These are phyloP conservation scores for Nicotiana paniculata DNA, from an alignment of 257 asterid species.

Conservation along the genomic window DNA sequence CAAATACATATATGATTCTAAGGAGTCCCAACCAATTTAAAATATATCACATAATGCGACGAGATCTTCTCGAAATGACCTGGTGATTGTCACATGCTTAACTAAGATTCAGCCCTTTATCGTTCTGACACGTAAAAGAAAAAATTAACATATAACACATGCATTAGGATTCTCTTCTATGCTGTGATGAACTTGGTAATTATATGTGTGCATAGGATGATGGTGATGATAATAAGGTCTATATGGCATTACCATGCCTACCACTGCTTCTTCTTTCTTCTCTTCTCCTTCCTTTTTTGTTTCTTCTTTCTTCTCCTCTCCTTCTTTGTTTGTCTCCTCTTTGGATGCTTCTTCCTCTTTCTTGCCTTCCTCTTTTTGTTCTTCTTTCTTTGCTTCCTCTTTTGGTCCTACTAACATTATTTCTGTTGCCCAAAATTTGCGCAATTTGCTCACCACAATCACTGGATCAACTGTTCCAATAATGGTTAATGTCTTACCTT, in stretches of 20 bases:
- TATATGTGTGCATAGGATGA: not conserved
- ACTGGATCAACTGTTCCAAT: slow-evolving; percentile 86
- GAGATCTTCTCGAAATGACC: not conserved
- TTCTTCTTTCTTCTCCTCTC: slow-evolving; percentile 17
- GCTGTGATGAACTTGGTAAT: slow-evolving; percentile 41
- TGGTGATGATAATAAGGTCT: slow-evolving; percentile 35
- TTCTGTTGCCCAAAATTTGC: slow-evolving; percentile 61
- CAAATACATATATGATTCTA: not conserved
- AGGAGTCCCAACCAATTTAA: not conserved
- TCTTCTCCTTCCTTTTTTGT: slow-evolving; percentile 23
- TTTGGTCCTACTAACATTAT: slow-evolving; percentile 68
- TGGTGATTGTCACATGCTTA: not conserved
- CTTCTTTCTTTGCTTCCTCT: slow-evolving; percentile 56
- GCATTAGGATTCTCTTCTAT: slow-evolving; percentile 81
- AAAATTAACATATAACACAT: slow-evolving; percentile 43
- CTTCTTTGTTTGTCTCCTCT: slow-evolving; percentile 11
- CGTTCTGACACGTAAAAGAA: not conserved
- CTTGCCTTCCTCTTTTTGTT: slow-evolving; percentile 56
- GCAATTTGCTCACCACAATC: slow-evolving; percentile 56
- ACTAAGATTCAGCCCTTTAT: not conserved
- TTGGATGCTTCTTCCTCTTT: slow-evolving; percentile 31
- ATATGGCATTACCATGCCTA: slow-evolving; percentile 37
- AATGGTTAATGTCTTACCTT: slow-evolving; percentile 61
- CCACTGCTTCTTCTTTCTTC: slow-evolving; percentile 13
- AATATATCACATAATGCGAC: not conserved